Conservation (phyloP, 2,329 filamentous ascomycete genomes). For the Paracoccidioides lutzii region DNA sequence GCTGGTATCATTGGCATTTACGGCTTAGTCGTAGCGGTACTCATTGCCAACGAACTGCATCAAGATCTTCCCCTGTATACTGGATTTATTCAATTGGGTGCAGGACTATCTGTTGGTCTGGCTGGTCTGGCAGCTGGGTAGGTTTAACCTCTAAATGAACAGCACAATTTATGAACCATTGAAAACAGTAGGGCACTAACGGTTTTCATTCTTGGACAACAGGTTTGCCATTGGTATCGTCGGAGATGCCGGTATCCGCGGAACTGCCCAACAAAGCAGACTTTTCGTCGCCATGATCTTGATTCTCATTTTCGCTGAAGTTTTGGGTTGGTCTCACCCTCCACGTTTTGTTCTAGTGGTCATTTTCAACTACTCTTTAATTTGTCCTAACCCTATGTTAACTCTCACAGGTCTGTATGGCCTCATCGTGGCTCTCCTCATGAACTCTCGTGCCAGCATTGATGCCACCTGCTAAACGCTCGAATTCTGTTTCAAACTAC, state of each 20-base stretch:
- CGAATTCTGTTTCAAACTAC: neutral
- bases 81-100: slow-evolving; percentile 74
- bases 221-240: slow-evolving; percentile 78
- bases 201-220: neutral
- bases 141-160: slow-evolving; percentile 10
- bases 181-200: neutral
- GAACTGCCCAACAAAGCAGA: slow-evolving; percentile 40
- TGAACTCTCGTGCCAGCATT: slow-evolving; percentile 84
- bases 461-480: slow-evolving; percentile 47
- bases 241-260: slow-evolving; percentile 43
- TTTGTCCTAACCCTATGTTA: neutral
- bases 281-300: slow-evolving; percentile 96
- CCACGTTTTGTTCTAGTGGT: neutral
- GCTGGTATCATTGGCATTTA: slow-evolving; percentile 99
- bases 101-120: slow-evolving; percentile 68
- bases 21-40: slow-evolving; percentile 74
- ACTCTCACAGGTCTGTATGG: slow-evolving; percentile 73
- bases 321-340: slow-evolving; percentile 57
- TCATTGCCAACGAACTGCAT: slow-evolving; percentile 67
- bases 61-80: slow-evolving; percentile 64
- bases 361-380: neutral
- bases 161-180: neutral
- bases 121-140: slow-evolving; percentile 65
- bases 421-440: slow-evolving; percentile 94
- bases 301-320: slow-evolving; percentile 99